Evolutionary conservation across 768 basidiomycete genomes (phyloP), one percentile per base, ranked within the genome.

Genomic region (Amanita rubescens): DNA sequence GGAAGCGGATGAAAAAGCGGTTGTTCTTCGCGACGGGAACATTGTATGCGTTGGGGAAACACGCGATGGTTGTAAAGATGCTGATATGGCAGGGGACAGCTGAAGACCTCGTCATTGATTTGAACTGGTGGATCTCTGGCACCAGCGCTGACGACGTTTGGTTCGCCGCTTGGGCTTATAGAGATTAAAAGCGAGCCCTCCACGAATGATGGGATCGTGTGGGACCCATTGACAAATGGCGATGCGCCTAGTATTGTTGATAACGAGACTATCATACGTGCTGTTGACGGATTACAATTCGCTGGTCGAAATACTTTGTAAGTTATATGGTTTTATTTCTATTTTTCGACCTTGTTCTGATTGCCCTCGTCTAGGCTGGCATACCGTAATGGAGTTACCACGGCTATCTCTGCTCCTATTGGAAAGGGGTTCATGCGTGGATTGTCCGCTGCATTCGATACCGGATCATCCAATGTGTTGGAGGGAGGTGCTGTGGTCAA

Each of bases 341-440:
- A n/a, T 52, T 27, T 20, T 49, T 6, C 39, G 14, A 48, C 52
- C 37, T 49, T 34, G 24, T 50, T 42, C 6, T 53, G 22, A 19
- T 38, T 14, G 11, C 11, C 22, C 15, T 19, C 39, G 49, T 41
- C 15, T 59, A 91, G 89, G 30, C 62, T 87, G 37, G 87, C 90
- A 0, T 87, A 90, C 61, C 80, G 80, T 17, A 67, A 75, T 6
- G 90, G 91, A 3, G 85, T 94, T 2, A 89, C 88, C 2, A 77
- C 75, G 1, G 86, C 77, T 1, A 72, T 93, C 12, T 73, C 77
- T 0, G 77, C 82, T 0, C 91, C 90, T 0, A 62, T 67, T 5
- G 73, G 79, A 2, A 17, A 46, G 6, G 79, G 84, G 6, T 78
- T 89, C 58, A 62, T 89, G 32, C 65, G 71, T 0, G 91, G 91